These are phyloP conservation scores for Zymoseptoria pseudotritici DNA, from an alignment of 2,329 filamentous ascomycete genomes.

Conservation along the genomic window DNA sequence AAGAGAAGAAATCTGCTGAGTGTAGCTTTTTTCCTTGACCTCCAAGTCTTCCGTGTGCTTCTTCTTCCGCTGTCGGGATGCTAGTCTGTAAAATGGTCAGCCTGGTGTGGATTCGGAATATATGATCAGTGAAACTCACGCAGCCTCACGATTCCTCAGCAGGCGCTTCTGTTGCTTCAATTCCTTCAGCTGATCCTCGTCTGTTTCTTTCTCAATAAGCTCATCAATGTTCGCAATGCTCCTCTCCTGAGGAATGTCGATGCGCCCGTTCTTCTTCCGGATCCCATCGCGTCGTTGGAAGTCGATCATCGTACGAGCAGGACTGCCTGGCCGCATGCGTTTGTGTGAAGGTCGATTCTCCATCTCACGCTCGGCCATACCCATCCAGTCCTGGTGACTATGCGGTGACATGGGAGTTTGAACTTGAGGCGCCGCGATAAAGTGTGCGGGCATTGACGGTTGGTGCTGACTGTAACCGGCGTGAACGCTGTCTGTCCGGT, in stretches of 20 bases:
- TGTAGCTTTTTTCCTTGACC: slow-evolving; percentile 91
- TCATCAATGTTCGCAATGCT: slow-evolving; percentile 93
- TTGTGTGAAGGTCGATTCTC: slow-evolving; percentile 42
- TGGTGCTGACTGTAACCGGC: slow-evolving; percentile 35
- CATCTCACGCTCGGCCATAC: slow-evolving; percentile 44
- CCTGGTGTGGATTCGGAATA: neutral
- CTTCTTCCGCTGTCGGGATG: slow-evolving; percentile 96
- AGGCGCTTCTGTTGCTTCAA: slow-evolving; percentile 97
- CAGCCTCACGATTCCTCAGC: slow-evolving; percentile 89
- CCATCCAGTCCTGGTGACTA: slow-evolving; percentile 53
- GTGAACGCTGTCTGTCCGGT: slow-evolving; percentile 22
- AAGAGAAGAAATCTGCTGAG: slow-evolving; percentile 64
- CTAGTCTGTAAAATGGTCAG: slow-evolving; percentile 54
- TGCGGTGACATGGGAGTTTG: slow-evolving; percentile 54
- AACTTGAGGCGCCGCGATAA: slow-evolving; percentile 45
- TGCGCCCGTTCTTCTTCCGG: slow-evolving; percentile 97
- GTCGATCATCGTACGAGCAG: slow-evolving; percentile 41
- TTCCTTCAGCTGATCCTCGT: slow-evolving; percentile 93
- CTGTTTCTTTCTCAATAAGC: slow-evolving; percentile 77
- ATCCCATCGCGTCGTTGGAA: slow-evolving; percentile 71
- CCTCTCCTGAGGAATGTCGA: slow-evolving; percentile 90
- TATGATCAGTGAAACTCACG: slow-evolving; percentile 51
- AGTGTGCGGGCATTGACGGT: slow-evolving; percentile 33
- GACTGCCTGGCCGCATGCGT: slow-evolving; percentile 59
- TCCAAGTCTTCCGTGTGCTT: slow-evolving; percentile 94